Evolutionary conservation across 2,329 filamentous ascomycete genomes (phyloP), one percentile per base, ranked within the genome.

Genomic region (Colletotrichum sp.): DNA sequence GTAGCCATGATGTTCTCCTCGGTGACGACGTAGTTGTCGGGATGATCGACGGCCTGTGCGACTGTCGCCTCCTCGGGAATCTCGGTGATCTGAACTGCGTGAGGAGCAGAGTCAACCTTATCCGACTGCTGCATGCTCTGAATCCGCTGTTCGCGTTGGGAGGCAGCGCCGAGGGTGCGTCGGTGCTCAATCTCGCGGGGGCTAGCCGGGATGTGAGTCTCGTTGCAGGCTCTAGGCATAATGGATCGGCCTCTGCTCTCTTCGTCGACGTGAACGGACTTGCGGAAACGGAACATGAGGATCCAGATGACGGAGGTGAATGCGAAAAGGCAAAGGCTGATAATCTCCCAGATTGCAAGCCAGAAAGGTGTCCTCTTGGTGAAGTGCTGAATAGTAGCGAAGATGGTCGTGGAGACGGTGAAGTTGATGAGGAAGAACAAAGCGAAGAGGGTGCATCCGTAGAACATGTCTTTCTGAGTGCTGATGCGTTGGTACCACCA

Each of bases 401-500:
- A 52, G 12, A 52, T 13, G 12, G 43, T 52, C 43, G 43, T 52
- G 21, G 56, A 8, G 21, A 66, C 2, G 21, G n/a, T 34, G 7
- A 76, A 58, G 34, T 73, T 68, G 7, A 36, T 18, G 13, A 73
- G 7, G 10, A 73, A 65, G 34, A 76, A 73, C 24, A 73, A 8
- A 6, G 70, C 52, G 18, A 76, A 21, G 10, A 24, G 8, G 13
- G 21, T n/a, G 4, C 56, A 73, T 18, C 56, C 64, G 9, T n/a
- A 26, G 43, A 65, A 73, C 21, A 73, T 36, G n/a, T 76, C 60
- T 10, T 21, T 13, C 26, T 73, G 55, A 15, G 36, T 26, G 58
- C 70, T 68, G 26, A 76, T 48, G 36, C 73, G 70, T 36, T 76
- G 43, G 18, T 58, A 73, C 73, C 73, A 76, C 18, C 10, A 36